Evolutionary conservation across 177 flowering plant species (phyloP).

Genomic region (Vitis hybrid): DNA sequence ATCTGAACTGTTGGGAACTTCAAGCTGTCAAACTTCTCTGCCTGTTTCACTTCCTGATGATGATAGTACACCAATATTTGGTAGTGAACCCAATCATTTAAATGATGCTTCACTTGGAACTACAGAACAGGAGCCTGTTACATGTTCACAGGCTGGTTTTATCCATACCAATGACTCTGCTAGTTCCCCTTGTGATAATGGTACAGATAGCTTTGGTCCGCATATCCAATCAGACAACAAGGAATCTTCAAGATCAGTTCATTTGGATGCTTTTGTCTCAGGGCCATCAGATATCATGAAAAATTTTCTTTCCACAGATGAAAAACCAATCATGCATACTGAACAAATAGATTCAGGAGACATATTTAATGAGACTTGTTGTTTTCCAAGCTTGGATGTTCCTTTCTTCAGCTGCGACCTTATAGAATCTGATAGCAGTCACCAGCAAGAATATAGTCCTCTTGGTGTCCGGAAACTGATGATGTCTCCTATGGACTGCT

Average conservation of each 20-base stretch:
- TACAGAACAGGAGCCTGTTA: slow-evolving; percentile 30
- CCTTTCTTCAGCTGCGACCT: slow-evolving; percentile 98
- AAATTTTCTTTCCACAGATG: slow-evolving; percentile 24
- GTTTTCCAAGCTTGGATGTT: slow-evolving; percentile 86
- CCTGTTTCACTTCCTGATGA: slow-evolving; percentile 31
- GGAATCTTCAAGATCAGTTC: slow-evolving; percentile 37
- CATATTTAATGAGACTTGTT: slow-evolving; percentile 90
- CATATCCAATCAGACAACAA: slow-evolving; percentile 29
- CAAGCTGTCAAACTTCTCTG: slow-evolving; percentile 30
- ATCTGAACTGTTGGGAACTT: slow-evolving; percentile 32
- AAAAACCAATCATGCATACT: slow-evolving; percentile 13
- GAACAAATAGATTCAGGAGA: slow-evolving; percentile 44
- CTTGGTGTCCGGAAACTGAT: slow-evolving; percentile 86
- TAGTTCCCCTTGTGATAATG: slow-evolving; percentile 33
- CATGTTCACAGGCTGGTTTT: slow-evolving; percentile 21
- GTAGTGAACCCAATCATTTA: slow-evolving; percentile 26
- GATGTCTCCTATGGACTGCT: slow-evolving; percentile 73
- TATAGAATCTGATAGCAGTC: slow-evolving; percentile 62
- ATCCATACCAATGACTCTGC: slow-evolving; percentile 31
- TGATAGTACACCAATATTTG: slow-evolving; percentile 25
- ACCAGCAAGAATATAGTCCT: slow-evolving; percentile 88
- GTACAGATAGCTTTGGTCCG: slow-evolving; percentile 22
- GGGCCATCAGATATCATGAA: slow-evolving; percentile 24
- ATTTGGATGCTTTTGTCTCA: slow-evolving; percentile 39
- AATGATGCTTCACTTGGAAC: slow-evolving; percentile 26